A percentile compares a stretch with the other conserved stretches of the same genome.
These are phyloP conservation scores for Diplodia scrobiculata DNA, from an alignment of 2,329 filamentous ascomycete species.

Conservation along the genomic window DNA sequence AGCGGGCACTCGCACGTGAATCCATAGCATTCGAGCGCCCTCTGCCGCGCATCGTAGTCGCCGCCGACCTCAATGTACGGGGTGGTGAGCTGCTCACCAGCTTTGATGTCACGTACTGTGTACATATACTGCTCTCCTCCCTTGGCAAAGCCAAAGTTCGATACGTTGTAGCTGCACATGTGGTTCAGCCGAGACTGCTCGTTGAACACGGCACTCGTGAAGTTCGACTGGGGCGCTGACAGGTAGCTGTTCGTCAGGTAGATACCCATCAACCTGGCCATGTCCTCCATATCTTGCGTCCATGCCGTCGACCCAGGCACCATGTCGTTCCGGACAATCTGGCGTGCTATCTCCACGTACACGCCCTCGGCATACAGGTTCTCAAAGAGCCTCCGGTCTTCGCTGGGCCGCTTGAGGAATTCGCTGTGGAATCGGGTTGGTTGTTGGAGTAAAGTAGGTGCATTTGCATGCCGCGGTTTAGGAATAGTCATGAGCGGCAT, in stretches of 20 bases:
- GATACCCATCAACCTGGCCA: neutral
- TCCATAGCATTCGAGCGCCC: neutral
- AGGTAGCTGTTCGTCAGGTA: constrained; percentile 3
- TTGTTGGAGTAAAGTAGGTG: too few relatives aligned
- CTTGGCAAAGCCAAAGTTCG: neutral
- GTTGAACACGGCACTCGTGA: neutral
- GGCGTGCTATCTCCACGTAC: neutral
- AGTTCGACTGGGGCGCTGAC: fast-evolving
- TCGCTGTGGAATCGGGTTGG: neutral
- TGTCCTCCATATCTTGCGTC: neutral
- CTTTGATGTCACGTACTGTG: neutral
- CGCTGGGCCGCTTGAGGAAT: neutral
- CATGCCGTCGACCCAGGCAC: neutral
- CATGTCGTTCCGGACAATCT: neutral
- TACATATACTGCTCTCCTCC: neutral
- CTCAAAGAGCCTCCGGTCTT: neutral
- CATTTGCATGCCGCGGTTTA: too few relatives aligned
- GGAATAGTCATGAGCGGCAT: neutral
- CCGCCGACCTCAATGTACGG: neutral
- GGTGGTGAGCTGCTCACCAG: constrained; percentile 4
- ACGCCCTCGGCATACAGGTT: neutral
- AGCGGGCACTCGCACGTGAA: constrained; percentile 2
- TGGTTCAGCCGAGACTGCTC: constrained; percentile 5
- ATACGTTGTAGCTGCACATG: neutral
- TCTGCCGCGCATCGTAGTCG: neutral